Evolutionary conservation across 768 basidiomycete genomes (phyloP).

Genomic region (Boletus rufocinnamomeus): DNA sequence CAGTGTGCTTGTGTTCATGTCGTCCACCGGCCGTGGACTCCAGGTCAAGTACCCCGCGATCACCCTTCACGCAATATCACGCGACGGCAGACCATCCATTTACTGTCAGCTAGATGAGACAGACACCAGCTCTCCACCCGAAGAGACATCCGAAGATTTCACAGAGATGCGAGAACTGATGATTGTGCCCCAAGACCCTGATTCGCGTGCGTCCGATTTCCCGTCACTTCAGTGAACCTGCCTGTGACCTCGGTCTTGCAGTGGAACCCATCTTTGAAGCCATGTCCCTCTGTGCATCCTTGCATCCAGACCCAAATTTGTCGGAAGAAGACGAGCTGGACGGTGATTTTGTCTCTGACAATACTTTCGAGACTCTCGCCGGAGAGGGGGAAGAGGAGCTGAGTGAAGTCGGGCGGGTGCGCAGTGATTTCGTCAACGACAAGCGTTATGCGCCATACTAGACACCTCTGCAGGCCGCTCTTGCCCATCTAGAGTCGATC

Average conservation of each 20-base stretch:
- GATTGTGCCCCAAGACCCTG: constrained; percentile 63
- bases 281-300: constrained; percentile 80
- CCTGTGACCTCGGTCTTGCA: constrained; percentile 31
- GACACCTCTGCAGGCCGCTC: constrained; percentile 68
- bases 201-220: constrained; percentile 54
- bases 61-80: constrained; percentile 91
- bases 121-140: constrained; percentile 36
- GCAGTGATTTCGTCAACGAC: constrained; percentile 82
- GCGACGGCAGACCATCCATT: constrained; percentile 63
- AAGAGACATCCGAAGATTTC: constrained; percentile 37
- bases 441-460: constrained; percentile 86
- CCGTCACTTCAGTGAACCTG: constrained; percentile 1
- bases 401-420: constrained; percentile 89
- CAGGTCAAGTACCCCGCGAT: constrained; percentile 87
- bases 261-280: constrained; percentile 86
- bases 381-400: constrained; percentile 67
- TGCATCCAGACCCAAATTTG: constrained; percentile 69
- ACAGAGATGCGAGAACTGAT: constrained; percentile 77
- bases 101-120: constrained; percentile 93
- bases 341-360: constrained; percentile 55
- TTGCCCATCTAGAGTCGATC: constrained; percentile 81
- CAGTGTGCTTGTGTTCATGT: constrained; percentile 80
- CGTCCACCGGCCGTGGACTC: constrained; percentile 69
- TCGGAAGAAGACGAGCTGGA: constrained; percentile 50
- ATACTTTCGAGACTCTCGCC: constrained; percentile 52